Base-by-base conservation (phyloP, 2,329 filamentous ascomycete genomes). In the Hypoxylon sp. region DNA sequence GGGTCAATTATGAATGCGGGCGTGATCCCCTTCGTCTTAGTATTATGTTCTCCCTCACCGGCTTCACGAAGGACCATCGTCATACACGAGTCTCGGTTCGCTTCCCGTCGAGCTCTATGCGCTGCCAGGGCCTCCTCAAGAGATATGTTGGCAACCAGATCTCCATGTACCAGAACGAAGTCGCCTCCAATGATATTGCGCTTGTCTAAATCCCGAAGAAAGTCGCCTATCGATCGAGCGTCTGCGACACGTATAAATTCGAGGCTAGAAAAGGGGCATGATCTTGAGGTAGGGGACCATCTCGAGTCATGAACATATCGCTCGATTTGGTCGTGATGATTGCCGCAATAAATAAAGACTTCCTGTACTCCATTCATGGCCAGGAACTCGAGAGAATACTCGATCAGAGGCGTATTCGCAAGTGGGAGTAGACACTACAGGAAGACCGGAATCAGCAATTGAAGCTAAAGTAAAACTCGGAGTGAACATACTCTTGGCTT, bases 301-400 rank as follows among this genome's bases (percentile, higher is more conserved):
- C 87, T 83, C 1, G 96, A 98, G 14, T 86, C 84, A 76, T 90
- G 87, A 74, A 99, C 90, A 79, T 98, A 97, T 71, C 89, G 87
- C 81, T 98, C 94, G 60, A 99, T 88, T 78, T 94, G 89, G 65
- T 96, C 91, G 30, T 91, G 92, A 79, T 98, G 94, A 28, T 93
- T 90, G 66, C 93, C 93, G 74, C 92, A 95, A 82, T 98, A 98
- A 64, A 99, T 87, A 78, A 92, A 97, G 59, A 98, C 92, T 72
- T 98, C 93, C 74, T 96, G 90, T n/a, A 98, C 94, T 63, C 94
- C 94, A 64, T 96, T 94, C 86, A 95, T 95, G 71, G 94, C 94
- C 0, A 99, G 89, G 76, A 97, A 98, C 77, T 98, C 94, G 75
- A 98, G 90, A 3, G 95, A 98, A 79, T 99, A 98, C 80, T 99